Percentiles rank a stretch among this genome's conserved stretches.
These are phyloP conservation scores for Clavariopsis aquatica DNA, from an alignment of 495 filamentous ascomycete genomes.

Conservation along the genomic window DNA sequence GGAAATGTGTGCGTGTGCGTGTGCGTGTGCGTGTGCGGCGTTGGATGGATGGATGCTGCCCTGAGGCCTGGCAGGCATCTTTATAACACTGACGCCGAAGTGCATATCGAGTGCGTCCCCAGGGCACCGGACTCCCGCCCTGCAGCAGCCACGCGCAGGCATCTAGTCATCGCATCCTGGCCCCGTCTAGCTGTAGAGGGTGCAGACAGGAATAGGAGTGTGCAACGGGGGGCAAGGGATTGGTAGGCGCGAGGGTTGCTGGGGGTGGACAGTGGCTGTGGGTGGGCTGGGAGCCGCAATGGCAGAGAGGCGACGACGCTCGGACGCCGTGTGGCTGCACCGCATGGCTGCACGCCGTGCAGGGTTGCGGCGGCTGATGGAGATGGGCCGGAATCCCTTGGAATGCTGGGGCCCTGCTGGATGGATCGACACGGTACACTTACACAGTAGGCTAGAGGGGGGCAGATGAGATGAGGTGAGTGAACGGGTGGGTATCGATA, in stretches of 20 bases:
- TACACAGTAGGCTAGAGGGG: too few species aligned
- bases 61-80: constrained; percentile 28
- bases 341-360: background rate
- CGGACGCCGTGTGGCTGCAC: background rate
- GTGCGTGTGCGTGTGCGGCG: constrained; percentile 4
- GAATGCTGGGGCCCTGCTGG: background rate
- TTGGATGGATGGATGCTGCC: background rate
- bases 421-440: background rate
- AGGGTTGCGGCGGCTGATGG: background rate
- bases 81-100: constrained; percentile 13
- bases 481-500: background rate
- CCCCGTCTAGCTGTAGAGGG: background rate
- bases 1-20: constrained; percentile 3
- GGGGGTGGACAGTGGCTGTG: constrained; percentile 25
- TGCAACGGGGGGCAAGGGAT: background rate
- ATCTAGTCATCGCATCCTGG: background rate
- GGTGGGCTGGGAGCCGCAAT: constrained; percentile 29
- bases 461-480: background rate
- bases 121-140: constrained; percentile 10
- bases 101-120: background rate
- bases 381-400: too few species aligned
- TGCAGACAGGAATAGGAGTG: background rate
- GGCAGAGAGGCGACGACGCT: background rate
- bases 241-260: constrained; percentile 9
- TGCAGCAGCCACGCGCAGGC: background rate